phyloP scores from a whole-genome alignment of 148 eudicot species.

The Camellia japonica region DNA sequence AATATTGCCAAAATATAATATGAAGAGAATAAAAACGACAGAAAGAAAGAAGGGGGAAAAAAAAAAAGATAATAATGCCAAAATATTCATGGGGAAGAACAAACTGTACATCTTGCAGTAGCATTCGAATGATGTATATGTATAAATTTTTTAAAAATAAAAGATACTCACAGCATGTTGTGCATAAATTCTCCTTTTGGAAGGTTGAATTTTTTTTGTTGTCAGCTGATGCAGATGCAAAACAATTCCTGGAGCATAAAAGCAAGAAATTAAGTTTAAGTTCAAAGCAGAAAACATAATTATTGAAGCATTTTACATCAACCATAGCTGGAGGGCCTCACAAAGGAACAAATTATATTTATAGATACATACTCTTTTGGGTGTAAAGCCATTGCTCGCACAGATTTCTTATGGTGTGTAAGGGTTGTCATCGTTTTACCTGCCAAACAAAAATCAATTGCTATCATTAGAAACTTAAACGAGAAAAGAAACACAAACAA shows the following conservation, averaged over 20 bases:
- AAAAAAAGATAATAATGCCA: neutral
- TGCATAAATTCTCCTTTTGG: slow-evolving; percentile 98
- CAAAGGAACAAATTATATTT: neutral
- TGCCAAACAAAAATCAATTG: slow-evolving; percentile 23
- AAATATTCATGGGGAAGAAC: neutral
- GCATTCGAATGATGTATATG: neutral
- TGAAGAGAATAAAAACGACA: neutral
- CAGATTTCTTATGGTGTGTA: slow-evolving; percentile 94
- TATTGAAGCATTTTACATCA: neutral
- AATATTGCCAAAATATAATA: too few species aligned
- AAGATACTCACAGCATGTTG: slow-evolving; percentile 91
- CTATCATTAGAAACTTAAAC: neutral
- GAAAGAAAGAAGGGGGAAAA: neutral
- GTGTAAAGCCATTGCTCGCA: slow-evolving; percentile 90
- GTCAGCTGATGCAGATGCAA: slow-evolving; percentile 98
- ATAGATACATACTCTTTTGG: slow-evolving; percentile 72
- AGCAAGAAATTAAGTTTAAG: slow-evolving; percentile 3
- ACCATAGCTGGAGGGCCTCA: neutral
- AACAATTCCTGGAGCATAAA: slow-evolving; percentile 62
- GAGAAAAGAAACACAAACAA: neutral
- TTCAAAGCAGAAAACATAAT: neutral
- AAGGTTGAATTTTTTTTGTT: slow-evolving; percentile 86
- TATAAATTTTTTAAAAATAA: neutral
- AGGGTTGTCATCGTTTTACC: slow-evolving; percentile 90
- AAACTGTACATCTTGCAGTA: neutral